Conservation (phyloP, 2,329 filamentous ascomycete species). For the Diaporthe batatas region DNA sequence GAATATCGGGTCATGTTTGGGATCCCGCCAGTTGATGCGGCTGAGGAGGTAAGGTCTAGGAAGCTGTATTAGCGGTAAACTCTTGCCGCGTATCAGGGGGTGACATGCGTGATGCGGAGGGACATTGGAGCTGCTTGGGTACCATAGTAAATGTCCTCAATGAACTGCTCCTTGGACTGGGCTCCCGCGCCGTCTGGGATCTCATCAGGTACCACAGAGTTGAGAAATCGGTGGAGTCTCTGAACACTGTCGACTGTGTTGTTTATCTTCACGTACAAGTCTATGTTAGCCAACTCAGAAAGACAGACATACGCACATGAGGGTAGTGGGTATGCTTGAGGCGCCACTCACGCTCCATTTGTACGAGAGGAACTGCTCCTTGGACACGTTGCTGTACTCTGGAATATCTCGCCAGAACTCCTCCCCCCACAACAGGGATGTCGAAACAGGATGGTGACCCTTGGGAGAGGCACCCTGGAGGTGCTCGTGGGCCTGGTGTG, state of each 20-base stretch:
- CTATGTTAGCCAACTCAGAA: not conserved
- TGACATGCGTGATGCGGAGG: constrained; percentile 65
- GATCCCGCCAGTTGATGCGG: constrained; percentile 70
- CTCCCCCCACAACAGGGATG: constrained; percentile 42
- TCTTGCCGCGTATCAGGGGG: not conserved
- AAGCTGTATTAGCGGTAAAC: constrained; percentile 1
- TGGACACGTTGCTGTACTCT: constrained; percentile 62
- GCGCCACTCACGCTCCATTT: constrained; percentile 65
- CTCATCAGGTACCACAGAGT: constrained; percentile 61
- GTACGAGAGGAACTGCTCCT: constrained; percentile 65
- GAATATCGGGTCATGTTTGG: constrained; percentile 70
- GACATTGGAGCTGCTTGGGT: constrained; percentile 70
- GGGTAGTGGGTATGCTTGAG: too few species aligned
- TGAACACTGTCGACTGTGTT: constrained; percentile 63
- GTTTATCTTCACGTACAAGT: not conserved
- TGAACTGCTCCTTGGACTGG: constrained; percentile 65
- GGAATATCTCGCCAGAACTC: constrained; percentile 66
- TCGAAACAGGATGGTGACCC: not conserved
- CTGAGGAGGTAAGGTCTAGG: constrained; percentile 69
- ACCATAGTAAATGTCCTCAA: constrained; percentile 66
- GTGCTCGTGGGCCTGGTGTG: not conserved
- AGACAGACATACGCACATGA: too few species aligned
- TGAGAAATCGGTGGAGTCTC: constrained; percentile 64
- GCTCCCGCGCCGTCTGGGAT: constrained; percentile 57
- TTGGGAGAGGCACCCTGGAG: not conserved